phyloP scores from a whole-genome alignment of 2,329 filamentous ascomycete species.

The Arthrobotrys pseudoclavata region DNA sequence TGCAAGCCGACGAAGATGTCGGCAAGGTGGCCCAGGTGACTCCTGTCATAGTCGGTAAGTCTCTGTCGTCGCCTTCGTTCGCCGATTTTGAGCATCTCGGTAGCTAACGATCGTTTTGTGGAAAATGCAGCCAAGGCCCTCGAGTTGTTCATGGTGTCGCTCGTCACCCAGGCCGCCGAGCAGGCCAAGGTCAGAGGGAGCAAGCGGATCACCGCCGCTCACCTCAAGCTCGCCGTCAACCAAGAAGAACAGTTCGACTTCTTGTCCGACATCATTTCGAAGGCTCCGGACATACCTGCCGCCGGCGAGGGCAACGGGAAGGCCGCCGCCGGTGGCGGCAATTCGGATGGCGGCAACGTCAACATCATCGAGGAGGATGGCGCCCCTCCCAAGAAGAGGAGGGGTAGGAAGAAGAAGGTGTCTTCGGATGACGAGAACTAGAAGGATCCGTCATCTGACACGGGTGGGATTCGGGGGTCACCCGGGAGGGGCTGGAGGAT shows the following conservation, averaged over 20 bases:
- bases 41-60: conserved; percentile 86
- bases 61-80: not conserved
- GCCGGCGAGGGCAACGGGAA: conserved; percentile 41
- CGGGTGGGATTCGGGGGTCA: conserved; percentile 15
- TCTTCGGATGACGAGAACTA: conserved; percentile 56
- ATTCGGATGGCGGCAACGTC: conserved; percentile 25
- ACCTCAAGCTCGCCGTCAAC: conserved; percentile 91
- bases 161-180: conserved; percentile 88
- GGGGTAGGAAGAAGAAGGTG: conserved; percentile 58
- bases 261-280: conserved; percentile 87
- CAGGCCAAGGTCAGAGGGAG: conserved; percentile 85
- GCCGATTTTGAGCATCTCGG: not conserved
- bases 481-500: conserved; percentile 10
- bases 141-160: conserved; percentile 96
- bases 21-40: conserved; percentile 98
- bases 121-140: conserved; percentile 84
- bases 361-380: conserved; percentile 60
- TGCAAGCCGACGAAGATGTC: conserved; percentile 99
- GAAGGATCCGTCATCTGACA: conserved; percentile 19
- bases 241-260: conserved; percentile 96
- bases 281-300: conserved; percentile 75
- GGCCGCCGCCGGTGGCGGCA: conserved; percentile 13
- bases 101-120: conserved; percentile 59
- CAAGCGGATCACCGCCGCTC: conserved; percentile 88
- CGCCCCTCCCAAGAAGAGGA: conserved; percentile 52